Percentiles rank a stretch among this genome's conserved stretches.
Evolutionary conservation across 2,329 filamentous ascomycete genomes (phyloP).

Genomic region (Monosporascus cannonballus): DNA sequence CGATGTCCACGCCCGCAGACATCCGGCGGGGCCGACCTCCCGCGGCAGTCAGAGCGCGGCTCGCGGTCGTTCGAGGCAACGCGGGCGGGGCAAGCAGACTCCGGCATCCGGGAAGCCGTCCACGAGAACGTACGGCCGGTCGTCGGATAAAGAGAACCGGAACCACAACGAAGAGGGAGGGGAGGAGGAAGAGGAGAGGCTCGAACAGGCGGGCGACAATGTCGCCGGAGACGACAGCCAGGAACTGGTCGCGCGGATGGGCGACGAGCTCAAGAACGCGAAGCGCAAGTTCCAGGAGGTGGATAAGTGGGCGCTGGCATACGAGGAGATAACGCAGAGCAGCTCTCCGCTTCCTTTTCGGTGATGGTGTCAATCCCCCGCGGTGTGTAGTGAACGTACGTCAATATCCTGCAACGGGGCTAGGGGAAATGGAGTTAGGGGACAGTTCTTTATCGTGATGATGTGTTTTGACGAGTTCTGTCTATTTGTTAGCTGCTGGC

Average conservation of each 20-base stretch:
- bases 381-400: no score
- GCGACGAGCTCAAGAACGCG: slow-evolving; percentile 52
- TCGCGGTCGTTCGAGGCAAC: slow-evolving; percentile 1
- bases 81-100: slow-evolving; percentile 12
- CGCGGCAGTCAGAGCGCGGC: slow-evolving; percentile 19
- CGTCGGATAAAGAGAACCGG: slow-evolving; percentile 56
- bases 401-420: neutral
- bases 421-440: neutral
- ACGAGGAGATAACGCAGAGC: slow-evolving; percentile 55
- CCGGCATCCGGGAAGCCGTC: slow-evolving; percentile 9
- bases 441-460: no score
- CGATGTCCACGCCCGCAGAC: slow-evolving; percentile 31
- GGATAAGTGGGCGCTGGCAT: slow-evolving; percentile 62
- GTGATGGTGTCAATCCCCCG: slow-evolving; percentile 20
- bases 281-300: slow-evolving; percentile 62
- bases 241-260: slow-evolving; percentile 32
- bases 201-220: slow-evolving; percentile 32
- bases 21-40: slow-evolving; percentile 25
- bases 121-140: slow-evolving; percentile 44
- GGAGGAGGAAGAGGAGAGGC: slow-evolving; percentile 28
- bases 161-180: slow-evolving; percentile 27
- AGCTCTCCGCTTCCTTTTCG: slow-evolving; percentile 48
- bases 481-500: no score
- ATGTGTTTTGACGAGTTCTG: no score
- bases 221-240: slow-evolving; percentile 28